Percentiles rank a stretch among this genome's conserved stretches.
phyloP scores from a whole-genome alignment of 192 early-diverging fungal species.

The Coemansia sp. region DNA sequence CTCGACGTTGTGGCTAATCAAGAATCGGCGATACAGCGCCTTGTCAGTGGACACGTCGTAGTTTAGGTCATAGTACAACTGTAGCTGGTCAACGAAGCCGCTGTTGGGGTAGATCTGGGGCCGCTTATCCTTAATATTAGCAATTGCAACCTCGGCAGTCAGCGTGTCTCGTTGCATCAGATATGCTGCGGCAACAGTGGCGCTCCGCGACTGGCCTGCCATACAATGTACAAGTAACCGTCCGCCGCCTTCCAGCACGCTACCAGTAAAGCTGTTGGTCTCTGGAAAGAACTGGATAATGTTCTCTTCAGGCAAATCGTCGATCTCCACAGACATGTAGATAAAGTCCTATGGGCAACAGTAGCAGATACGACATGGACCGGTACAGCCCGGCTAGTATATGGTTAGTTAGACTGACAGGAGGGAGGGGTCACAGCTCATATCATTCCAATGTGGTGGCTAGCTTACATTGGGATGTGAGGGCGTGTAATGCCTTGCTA shows the following conservation, averaged over 20 bases:
- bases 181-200: slow-evolving; percentile 63
- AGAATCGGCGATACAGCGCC: slow-evolving; percentile 64
- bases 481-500: slow-evolving; percentile 39
- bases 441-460: not conserved
- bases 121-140: slow-evolving; percentile 33
- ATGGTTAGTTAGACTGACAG: not conserved
- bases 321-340: slow-evolving; percentile 59
- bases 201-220: slow-evolving; percentile 72
- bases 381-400: not conserved
- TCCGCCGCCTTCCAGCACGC: slow-evolving; percentile 45
- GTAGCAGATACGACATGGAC: not conserved
- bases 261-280: slow-evolving; percentile 60
- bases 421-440: not conserved
- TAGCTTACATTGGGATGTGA: slow-evolving; percentile 30
- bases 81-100: slow-evolving; percentile 64
- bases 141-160: slow-evolving; percentile 53
- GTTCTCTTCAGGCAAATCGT: slow-evolving; percentile 64
- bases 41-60: slow-evolving; percentile 58
- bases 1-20: slow-evolving; percentile 62
- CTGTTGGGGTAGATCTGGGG: slow-evolving; percentile 61
- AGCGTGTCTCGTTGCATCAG: slow-evolving; percentile 62
- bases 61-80: slow-evolving; percentile 60
- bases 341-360: slow-evolving; percentile 32
- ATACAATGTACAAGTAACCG: slow-evolving; percentile 70
- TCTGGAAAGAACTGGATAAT: slow-evolving; percentile 71